Conservation (phyloP, 2,329 filamentous ascomycete species). For the Colletotrichum musicola region DNA sequence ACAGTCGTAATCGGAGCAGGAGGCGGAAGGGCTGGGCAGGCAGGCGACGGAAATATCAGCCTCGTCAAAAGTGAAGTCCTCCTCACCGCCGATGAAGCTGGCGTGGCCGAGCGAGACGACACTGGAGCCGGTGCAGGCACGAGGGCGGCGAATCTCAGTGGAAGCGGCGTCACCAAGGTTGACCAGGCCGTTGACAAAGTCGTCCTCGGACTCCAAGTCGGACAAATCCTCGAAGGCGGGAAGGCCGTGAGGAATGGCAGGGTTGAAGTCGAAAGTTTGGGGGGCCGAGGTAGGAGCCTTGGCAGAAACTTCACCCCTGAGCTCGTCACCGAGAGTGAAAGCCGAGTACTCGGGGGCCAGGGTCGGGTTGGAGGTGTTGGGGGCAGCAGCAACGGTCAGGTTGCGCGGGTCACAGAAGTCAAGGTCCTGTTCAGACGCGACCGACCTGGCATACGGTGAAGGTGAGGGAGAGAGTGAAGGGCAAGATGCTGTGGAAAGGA, state of each 20-base stretch:
- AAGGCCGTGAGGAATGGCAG: conserved; percentile 68
- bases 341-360: conserved; percentile 73
- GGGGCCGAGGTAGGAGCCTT: conserved; percentile 60
- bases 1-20: conserved; percentile 60
- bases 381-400: conserved; percentile 74
- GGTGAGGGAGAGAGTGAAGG: conserved; percentile 91
- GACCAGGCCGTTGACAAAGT: conserved; percentile 43
- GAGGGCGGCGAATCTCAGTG: conserved; percentile 76
- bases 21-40: conserved; percentile 73
- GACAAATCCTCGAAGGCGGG: conserved; percentile 87
- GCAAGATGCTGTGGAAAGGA: conserved; percentile 81
- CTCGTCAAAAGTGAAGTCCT: conserved; percentile 82
- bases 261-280: conserved; percentile 64
- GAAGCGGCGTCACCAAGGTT: conserved; percentile 48
- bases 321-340: conserved; percentile 73
- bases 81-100: conserved; percentile 77
- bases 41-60: conserved; percentile 71
- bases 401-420: conserved; percentile 94
- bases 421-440: conserved; percentile 77
- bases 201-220: conserved; percentile 77
- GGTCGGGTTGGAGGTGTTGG: conserved; percentile 61
- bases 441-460: conserved; percentile 79
- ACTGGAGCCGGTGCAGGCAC: conserved; percentile 76
- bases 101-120: conserved; percentile 79
- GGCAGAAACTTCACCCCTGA: conserved; percentile 63